Conservation (phyloP, 345 rosid genomes). For the Moricandia moricandioides region DNA sequence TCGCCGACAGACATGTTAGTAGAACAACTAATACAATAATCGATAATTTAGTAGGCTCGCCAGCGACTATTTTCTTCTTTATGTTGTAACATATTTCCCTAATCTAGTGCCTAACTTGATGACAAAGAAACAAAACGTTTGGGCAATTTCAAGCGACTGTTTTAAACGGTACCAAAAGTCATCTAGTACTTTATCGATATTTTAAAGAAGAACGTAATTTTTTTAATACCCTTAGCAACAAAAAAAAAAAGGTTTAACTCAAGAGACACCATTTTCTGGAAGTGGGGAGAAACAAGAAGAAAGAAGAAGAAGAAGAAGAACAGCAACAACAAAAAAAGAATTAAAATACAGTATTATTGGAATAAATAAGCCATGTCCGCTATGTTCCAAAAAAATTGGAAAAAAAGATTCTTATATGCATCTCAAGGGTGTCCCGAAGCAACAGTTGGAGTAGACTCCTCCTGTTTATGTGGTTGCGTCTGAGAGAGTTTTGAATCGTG, state of each 20-base stretch:
- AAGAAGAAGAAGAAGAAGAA: not conserved
- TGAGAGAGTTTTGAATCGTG: not conserved
- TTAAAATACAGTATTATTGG: not conserved
- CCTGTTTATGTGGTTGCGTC: not conserved
- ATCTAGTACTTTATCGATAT: not conserved
- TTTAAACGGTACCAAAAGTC: too few species aligned
- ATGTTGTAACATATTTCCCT: not conserved
- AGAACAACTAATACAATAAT: not conserved
- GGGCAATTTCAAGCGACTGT: not conserved
- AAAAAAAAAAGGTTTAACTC: not conserved
- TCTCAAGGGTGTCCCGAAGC: constrained; percentile 8
- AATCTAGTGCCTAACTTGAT: not conserved
- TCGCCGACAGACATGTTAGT: not conserved
- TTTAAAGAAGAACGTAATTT: not conserved
- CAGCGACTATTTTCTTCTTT: not conserved
- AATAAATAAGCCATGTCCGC: not conserved
- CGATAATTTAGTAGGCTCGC: not conserved
- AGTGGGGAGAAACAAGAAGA: not conserved
- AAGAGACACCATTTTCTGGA: not conserved
- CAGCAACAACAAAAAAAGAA: not conserved
- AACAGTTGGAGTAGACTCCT: not conserved
- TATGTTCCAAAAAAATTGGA: not conserved
- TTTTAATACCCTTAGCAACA: not conserved
- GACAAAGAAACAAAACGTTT: not conserved
- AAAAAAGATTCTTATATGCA: not conserved